Conservation (phyloP, 148 eudicot genomes). For the Amaranthus hypochondriacus region DNA sequence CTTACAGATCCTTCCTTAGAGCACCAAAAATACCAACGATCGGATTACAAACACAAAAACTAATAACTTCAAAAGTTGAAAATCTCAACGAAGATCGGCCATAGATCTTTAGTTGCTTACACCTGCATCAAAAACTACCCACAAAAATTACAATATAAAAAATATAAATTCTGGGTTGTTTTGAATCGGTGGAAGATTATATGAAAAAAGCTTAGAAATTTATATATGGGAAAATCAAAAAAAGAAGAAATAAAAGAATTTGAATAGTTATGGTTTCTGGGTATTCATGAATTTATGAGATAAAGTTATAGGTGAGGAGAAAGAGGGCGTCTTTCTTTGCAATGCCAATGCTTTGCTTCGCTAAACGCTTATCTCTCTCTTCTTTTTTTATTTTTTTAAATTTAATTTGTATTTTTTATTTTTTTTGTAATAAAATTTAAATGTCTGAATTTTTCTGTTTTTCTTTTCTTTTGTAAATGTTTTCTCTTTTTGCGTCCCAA, state of each 20-base stretch:
- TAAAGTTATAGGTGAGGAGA: constrained; percentile 27
- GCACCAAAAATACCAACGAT: constrained; percentile 20
- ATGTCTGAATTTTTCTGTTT: neutral
- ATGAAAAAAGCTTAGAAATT: neutral
- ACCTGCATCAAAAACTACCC: constrained; percentile 8
- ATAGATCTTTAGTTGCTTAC: constrained; percentile 25
- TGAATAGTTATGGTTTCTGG: constrained; percentile 16
- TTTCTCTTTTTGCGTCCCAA: constrained; percentile 1
- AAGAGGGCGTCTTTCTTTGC: constrained; percentile 29
- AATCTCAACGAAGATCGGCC: constrained; percentile 15
- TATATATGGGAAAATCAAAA: neutral
- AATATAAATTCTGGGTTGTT: neutral
- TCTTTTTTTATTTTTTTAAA: neutral
- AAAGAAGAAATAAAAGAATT: constrained; percentile 14
- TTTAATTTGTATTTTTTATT: neutral
- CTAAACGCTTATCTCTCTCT: constrained; percentile 33
- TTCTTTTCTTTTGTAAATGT: neutral
- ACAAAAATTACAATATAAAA: neutral
- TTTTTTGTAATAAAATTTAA: too few relatives aligned
- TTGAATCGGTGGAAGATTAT: neutral
- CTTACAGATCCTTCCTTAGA: constrained; percentile 31
- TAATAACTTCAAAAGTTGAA: neutral
- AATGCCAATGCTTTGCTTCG: constrained; percentile 34
- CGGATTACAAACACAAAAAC: constrained; percentile 16
- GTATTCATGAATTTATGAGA: constrained; percentile 11